Conservation (phyloP, 2,329 filamentous ascomycete genomes). For the Xylariaceae sp. region DNA sequence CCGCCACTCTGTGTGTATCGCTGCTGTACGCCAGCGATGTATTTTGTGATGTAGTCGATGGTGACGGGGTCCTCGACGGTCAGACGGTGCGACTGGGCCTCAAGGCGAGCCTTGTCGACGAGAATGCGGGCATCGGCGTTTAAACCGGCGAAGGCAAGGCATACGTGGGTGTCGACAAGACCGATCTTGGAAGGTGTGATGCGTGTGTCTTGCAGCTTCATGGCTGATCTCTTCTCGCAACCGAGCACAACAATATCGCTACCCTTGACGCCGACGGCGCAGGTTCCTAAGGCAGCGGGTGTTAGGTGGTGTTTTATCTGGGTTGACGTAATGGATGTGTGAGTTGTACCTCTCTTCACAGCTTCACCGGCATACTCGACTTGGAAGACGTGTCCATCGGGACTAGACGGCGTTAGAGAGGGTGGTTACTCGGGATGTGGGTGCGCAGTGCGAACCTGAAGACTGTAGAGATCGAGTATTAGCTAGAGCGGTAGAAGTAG, state of each 20-base stretch:
- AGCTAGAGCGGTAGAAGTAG: conserved; percentile 32
- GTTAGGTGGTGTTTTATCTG: conserved; percentile 9
- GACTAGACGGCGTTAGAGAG: conserved; percentile 61
- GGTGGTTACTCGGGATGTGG: conserved; percentile 4
- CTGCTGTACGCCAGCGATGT: conserved; percentile 96
- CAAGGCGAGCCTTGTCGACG: conserved; percentile 94
- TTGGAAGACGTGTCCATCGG: conserved; percentile 99
- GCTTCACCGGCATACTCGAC: conserved; percentile 99
- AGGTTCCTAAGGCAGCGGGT: conserved; percentile 64
- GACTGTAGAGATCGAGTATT: conserved; percentile 54
- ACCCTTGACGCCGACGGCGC: conserved; percentile 96
- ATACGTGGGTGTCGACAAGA: conserved; percentile 91
- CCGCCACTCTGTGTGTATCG: conserved; percentile 98
- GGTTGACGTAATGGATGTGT: not conserved
- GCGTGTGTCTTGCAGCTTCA: conserved; percentile 98
- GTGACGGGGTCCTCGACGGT: conserved; percentile 96
- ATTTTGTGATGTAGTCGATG: conserved; percentile 99
- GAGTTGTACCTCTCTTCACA: conserved; percentile 81
- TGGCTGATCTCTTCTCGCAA: conserved; percentile 97
- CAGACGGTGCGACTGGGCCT: conserved; percentile 94
- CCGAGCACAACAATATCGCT: conserved; percentile 90
- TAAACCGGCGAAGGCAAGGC: conserved; percentile 92
- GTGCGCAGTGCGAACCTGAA: conserved; percentile 62
- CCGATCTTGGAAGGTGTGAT: conserved; percentile 99
- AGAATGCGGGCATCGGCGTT: conserved; percentile 98